Evolutionary conservation across 1,284 basidiomycete genomes (phyloP).

Genomic region (Pascua sp.): DNA sequence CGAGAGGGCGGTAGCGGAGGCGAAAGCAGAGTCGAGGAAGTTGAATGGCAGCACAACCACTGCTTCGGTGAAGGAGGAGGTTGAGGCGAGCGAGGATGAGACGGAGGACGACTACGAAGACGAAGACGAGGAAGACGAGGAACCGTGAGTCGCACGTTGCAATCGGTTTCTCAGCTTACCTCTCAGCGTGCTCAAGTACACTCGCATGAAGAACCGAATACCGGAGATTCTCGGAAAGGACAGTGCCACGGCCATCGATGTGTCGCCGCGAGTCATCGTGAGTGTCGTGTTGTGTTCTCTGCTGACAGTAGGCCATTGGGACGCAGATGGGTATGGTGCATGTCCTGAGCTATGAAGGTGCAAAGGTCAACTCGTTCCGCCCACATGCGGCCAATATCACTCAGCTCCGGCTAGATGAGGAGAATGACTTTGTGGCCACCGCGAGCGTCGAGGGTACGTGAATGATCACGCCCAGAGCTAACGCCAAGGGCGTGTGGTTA

Average conservation of each 20-base stretch:
- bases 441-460: slow-evolving; percentile 86
- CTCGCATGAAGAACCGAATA: slow-evolving; percentile 69
- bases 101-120: slow-evolving; percentile 23
- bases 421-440: slow-evolving; percentile 85
- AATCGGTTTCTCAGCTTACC: not conserved
- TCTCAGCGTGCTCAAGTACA: slow-evolving; percentile 74
- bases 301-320: slow-evolving; percentile 64
- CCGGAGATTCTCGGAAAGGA: slow-evolving; percentile 83
- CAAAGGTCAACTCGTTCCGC: slow-evolving; percentile 83
- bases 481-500: slow-evolving; percentile 72
- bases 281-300: slow-evolving; percentile 21
- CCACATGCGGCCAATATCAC: slow-evolving; percentile 87
- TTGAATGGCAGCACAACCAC: too few species aligned
- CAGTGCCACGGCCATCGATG: slow-evolving; percentile 74
- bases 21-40: too few species aligned
- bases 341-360: slow-evolving; percentile 73
- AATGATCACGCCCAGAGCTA: slow-evolving; percentile 13
- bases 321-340: slow-evolving; percentile 91
- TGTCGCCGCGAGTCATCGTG: slow-evolving; percentile 73
- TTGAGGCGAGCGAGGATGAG: slow-evolving; percentile 9
- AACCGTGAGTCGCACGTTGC: slow-evolving; percentile 33
- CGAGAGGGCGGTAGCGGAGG: too few species aligned
- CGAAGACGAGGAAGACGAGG: slow-evolving; percentile 45
- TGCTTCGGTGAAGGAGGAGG: not conserved
- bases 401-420: slow-evolving; percentile 79